Evolutionary conservation across 768 basidiomycete species (phyloP).

Genomic region (Tricholoma terreum): DNA sequence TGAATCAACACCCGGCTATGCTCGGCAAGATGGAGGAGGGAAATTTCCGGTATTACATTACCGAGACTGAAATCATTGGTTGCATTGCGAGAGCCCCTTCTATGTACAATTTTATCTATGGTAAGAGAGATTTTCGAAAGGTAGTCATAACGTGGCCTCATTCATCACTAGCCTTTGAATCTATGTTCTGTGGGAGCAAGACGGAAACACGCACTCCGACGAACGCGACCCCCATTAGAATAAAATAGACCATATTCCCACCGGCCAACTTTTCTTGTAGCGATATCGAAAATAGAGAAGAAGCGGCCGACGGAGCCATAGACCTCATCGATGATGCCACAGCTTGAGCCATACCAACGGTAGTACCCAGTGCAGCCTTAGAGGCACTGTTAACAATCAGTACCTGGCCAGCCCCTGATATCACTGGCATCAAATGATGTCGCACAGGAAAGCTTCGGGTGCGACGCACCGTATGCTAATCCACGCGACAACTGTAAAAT

Average conservation of each 20-base stretch:
- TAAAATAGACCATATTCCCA: slow-evolving; percentile 34
- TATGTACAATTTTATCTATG: background rate
- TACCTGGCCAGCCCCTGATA: slow-evolving; percentile 47
- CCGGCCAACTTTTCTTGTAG: slow-evolving; percentile 34
- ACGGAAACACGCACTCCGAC: slow-evolving; percentile 12
- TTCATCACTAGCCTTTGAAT: background rate
- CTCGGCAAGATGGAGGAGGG: no score
- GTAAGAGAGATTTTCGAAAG: background rate
- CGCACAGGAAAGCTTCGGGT: background rate
- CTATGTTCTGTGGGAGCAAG: slow-evolving; percentile 13
- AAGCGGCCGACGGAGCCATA: slow-evolving; percentile 36
- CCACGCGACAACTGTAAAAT: slow-evolving; percentile 24
- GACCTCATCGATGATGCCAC: slow-evolving; percentile 44
- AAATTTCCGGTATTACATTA: no score
- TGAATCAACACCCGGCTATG: no score
- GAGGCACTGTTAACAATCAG: slow-evolving; percentile 44
- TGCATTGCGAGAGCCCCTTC: no score
- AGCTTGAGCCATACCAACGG: slow-evolving; percentile 57
- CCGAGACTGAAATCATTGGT: no score
- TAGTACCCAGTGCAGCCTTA: slow-evolving; percentile 44
- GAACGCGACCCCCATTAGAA: slow-evolving; percentile 19
- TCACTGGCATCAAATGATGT: background rate
- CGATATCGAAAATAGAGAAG: slow-evolving; percentile 42
- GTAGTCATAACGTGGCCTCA: background rate
- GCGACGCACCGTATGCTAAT: slow-evolving; percentile 34